These are phyloP conservation scores for Agaricales sp. DNA, from an alignment of 1,284 basidiomycete species.

Conservation along the genomic window DNA sequence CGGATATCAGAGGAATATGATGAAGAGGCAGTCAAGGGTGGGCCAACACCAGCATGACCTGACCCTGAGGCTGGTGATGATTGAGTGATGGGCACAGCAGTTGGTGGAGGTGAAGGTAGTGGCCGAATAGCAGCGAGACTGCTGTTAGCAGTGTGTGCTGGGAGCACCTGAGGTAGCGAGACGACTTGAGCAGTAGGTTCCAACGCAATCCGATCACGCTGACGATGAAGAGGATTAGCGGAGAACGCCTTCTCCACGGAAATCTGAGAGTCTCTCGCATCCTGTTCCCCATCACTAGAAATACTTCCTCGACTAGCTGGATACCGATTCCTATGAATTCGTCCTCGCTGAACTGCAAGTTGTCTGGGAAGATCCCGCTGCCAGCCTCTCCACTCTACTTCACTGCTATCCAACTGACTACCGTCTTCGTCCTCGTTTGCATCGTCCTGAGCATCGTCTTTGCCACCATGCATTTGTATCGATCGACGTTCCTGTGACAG, in stretches of 20 bases:
- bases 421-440: not conserved
- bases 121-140: not conserved
- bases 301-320: not conserved
- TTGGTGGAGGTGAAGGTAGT: not conserved
- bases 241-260: not conserved
- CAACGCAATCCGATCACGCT: not conserved
- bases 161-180: not conserved
- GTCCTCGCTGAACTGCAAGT: not conserved
- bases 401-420: not conserved
- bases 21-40: not conserved
- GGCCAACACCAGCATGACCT: not conserved
- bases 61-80: not conserved
- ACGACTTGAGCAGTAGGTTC: not conserved
- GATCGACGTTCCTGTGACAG: not conserved
- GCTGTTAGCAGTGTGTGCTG: not conserved
- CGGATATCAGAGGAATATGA: not conserved
- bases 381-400: conserved; percentile 1
- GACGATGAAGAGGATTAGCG: not conserved
- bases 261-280: not conserved
- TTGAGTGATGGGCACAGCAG: not conserved
- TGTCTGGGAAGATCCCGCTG: not conserved
- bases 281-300: not conserved
- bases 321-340: not conserved
- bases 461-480: not conserved
- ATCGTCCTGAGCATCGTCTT: not conserved